These are phyloP conservation scores for Monilinia vaccinii-corymbosi DNA, from an alignment of 2,329 filamentous ascomycete genomes.

Conservation along the genomic window DNA sequence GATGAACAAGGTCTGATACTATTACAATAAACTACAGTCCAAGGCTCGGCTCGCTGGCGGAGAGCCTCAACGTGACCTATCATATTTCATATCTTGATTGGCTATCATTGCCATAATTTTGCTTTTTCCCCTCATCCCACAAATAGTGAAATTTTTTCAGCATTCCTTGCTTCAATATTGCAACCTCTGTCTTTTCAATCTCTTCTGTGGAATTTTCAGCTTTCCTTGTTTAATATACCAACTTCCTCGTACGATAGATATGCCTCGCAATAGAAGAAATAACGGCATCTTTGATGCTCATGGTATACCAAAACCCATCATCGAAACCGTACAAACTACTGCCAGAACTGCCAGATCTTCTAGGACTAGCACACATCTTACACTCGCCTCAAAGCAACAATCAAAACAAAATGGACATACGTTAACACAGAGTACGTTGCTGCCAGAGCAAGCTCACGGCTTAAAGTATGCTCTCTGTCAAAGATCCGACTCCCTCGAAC, in stretches of 20 bases:
- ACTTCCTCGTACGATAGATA: not conserved
- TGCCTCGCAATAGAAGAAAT: not conserved
- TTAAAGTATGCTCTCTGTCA: not conserved
- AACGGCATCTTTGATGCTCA: not conserved
- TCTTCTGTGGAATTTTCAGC: not conserved
- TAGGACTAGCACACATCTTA: not conserved
- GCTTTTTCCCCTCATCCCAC: conserved; percentile 3
- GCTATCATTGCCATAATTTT: not conserved
- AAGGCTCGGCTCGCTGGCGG: not conserved
- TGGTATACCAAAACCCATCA: not conserved
- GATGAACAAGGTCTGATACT: not conserved
- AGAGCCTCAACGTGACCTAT: not conserved
- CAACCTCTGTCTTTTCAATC: not conserved
- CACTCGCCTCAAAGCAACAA: not conserved
- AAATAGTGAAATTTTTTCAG: not conserved
- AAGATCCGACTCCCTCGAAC: not conserved
- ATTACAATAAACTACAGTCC: not conserved
- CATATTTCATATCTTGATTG: not conserved
- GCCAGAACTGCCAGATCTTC: not conserved
- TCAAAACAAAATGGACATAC: not conserved
- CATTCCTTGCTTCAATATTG: not conserved
- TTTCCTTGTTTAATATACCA: not conserved
- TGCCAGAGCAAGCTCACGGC: not conserved
- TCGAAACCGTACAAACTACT: not conserved
- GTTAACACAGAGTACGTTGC: not conserved